Evolutionary conservation across 139 green algal species (phyloP).

Genomic region (Micractinium sp.): DNA sequence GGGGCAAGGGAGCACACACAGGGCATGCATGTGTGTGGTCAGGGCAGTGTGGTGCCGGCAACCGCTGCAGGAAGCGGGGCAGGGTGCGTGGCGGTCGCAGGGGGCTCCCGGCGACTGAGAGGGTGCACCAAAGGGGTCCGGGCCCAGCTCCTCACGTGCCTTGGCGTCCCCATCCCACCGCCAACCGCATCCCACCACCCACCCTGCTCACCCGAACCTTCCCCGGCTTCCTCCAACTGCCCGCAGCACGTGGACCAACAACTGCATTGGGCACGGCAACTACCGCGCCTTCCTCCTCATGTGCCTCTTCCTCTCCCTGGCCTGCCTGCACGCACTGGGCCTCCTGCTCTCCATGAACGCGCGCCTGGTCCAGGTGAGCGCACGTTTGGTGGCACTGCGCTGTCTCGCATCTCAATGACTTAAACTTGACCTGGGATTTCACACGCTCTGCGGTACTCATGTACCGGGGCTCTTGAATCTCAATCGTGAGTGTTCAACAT

Average conservation of each 20-base stretch:
- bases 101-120: too few relatives aligned
- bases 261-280: conserved; percentile 93
- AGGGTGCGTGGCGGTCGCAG: too few relatives aligned
- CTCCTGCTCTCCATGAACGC: conserved; percentile 27
- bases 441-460: too few relatives aligned
- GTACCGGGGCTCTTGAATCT: too few relatives aligned
- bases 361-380: background rate
- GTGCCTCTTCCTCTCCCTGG: conserved; percentile 26
- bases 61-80: background rate
- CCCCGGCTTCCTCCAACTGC: background rate
- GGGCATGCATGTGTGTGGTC: background rate
- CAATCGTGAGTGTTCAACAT: too few relatives aligned
- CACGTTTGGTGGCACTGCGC: too few relatives aligned
- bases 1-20: background rate
- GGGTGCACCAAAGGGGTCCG: background rate
- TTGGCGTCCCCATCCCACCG: background rate
- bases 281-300: conserved; percentile 87
- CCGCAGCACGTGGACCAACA: conserved; percentile 85
- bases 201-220: background rate
- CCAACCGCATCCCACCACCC: background rate
- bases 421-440: too few relatives aligned
- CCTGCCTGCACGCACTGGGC: conserved; percentile 15
- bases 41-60: background rate
- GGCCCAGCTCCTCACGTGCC: background rate
- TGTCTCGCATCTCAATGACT: too few relatives aligned